A percentile compares a stretch with the other conserved stretches of the same genome.
These are phyloP conservation scores for Candida silvatica DNA, from an alignment of 805 yeast genomes.

Conservation along the genomic window DNA sequence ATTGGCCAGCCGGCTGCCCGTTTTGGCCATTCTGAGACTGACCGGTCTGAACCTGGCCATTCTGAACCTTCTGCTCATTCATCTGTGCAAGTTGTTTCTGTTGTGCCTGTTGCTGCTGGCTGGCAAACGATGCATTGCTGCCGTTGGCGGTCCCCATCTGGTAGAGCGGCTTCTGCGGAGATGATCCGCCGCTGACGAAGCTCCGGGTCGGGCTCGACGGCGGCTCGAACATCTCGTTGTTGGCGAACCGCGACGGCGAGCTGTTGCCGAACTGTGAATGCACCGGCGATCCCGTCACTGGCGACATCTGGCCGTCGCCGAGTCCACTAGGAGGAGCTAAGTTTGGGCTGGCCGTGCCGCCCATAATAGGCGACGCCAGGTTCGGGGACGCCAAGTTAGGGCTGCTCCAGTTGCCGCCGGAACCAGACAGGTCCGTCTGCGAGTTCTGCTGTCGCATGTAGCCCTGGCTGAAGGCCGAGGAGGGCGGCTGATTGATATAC, in stretches of 20 bases:
- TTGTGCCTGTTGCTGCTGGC: constrained; percentile 11
- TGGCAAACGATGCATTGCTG: constrained; percentile 15
- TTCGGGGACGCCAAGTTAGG: constrained; percentile 3
- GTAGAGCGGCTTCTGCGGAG: constrained; percentile 8
- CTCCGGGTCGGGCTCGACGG: background rate
- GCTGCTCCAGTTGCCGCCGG: background rate
- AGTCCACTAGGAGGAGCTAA: constrained; percentile 1
- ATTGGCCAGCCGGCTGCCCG: constrained; percentile 5
- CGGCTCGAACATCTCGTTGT: background rate
- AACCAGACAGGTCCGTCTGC: constrained; percentile 12
- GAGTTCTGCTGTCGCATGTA: constrained; percentile 17
- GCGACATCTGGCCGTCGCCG: constrained; percentile 1
- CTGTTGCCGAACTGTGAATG: no score
- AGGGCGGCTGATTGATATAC: no score
- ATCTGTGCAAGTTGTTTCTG: constrained; percentile 8
- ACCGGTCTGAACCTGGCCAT: constrained; percentile 2
- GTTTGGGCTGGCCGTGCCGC: background rate
- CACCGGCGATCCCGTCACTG: constrained; percentile 5
- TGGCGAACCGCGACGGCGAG: background rate
- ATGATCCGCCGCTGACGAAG: constrained; percentile 16
- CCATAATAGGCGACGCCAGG: background rate
- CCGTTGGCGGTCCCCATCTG: constrained; percentile 15
- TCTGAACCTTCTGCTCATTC: no score
- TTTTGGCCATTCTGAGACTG: constrained; percentile 5
- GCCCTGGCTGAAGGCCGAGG: constrained; percentile 9